Percentiles rank a stretch among this genome's conserved stretches.
phyloP scores from a whole-genome alignment of 148 eudicot genomes.

The Persicaria maculosa region DNA sequence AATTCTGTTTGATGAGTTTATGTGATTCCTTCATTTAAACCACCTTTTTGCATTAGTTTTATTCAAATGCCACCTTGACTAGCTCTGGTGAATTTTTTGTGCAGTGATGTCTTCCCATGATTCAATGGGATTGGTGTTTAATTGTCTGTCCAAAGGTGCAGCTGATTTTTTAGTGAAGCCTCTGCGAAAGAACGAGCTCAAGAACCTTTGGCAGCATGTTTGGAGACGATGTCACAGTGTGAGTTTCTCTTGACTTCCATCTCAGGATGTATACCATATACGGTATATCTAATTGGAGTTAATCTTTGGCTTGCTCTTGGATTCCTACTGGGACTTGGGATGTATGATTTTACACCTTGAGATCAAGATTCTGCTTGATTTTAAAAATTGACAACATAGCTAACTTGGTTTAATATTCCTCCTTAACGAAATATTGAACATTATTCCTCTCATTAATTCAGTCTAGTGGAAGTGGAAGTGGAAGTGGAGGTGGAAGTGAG shows the following conservation, averaged over 20 bases:
- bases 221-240: slow-evolving; percentile 72
- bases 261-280: background rate
- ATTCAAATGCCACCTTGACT: background rate
- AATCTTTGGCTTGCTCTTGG: background rate
- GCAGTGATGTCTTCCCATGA: slow-evolving; percentile 81
- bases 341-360: slow-evolving; percentile 6
- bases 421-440: background rate
- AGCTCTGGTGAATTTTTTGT: slow-evolving; percentile 20
- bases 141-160: slow-evolving; percentile 63
- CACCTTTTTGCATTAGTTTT: background rate
- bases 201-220: slow-evolving; percentile 63
- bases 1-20: background rate
- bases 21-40: background rate
- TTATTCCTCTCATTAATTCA: slow-evolving; percentile 14
- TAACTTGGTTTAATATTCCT: background rate
- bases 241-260: slow-evolving; percentile 20
- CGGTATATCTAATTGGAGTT: background rate
- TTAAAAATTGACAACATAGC: background rate
- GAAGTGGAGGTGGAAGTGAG: slow-evolving; percentile 66
- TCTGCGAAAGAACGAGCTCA: slow-evolving; percentile 59
- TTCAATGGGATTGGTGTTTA: slow-evolving; percentile 60
- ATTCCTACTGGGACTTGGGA: background rate
- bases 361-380: background rate
- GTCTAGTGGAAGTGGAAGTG: slow-evolving; percentile 72
- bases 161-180: slow-evolving; percentile 62